phyloP scores from a whole-genome alignment of 2,329 filamentous ascomycete genomes.

The Scytalidium sp. region DNA sequence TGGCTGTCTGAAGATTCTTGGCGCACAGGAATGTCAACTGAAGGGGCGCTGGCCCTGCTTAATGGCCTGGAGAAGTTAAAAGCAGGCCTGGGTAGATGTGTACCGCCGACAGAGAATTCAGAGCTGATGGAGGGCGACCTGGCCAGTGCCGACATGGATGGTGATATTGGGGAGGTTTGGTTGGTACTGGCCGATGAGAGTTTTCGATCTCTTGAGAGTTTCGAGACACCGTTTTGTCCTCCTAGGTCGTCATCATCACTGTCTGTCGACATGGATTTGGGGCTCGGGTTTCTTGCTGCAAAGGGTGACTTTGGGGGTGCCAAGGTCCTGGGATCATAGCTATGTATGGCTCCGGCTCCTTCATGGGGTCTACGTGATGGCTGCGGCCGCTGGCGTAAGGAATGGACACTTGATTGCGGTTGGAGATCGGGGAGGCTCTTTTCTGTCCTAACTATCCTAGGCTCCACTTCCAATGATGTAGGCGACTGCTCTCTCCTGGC shows the following conservation, averaged over 20 bases:
- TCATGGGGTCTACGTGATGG: slow-evolving; percentile 16
- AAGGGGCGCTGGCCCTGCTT: slow-evolving; percentile 66
- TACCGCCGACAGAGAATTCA: slow-evolving; percentile 65
- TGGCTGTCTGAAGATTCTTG: slow-evolving; percentile 68
- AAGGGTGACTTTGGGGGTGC: slow-evolving; percentile 43
- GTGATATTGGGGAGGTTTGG: slow-evolving; percentile 62
- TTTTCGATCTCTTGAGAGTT: slow-evolving; percentile 71
- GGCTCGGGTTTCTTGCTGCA: slow-evolving; percentile 49
- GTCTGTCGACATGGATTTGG: slow-evolving; percentile 60
- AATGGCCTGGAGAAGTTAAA: slow-evolving; percentile 95
- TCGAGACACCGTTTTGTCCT: slow-evolving; percentile 48
- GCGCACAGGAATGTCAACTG: slow-evolving; percentile 49
- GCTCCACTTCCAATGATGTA: slow-evolving; percentile 40
- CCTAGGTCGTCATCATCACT: slow-evolving; percentile 70
- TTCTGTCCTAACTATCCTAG: slow-evolving; percentile 9
- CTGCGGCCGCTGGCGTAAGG: slow-evolving; percentile 20
- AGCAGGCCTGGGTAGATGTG: slow-evolving; percentile 63
- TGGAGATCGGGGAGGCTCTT: slow-evolving; percentile 16
- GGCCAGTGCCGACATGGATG: slow-evolving; percentile 57
- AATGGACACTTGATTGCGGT: slow-evolving; percentile 22
- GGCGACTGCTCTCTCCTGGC: slow-evolving; percentile 58
- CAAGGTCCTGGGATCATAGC: slow-evolving; percentile 37
- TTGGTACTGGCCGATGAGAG: slow-evolving; percentile 69
- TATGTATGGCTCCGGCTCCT: slow-evolving; percentile 14
- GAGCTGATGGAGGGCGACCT: slow-evolving; percentile 85